phyloP scores from a whole-genome alignment of 2,329 filamentous ascomycete species.

The Orbilia oligospora region DNA sequence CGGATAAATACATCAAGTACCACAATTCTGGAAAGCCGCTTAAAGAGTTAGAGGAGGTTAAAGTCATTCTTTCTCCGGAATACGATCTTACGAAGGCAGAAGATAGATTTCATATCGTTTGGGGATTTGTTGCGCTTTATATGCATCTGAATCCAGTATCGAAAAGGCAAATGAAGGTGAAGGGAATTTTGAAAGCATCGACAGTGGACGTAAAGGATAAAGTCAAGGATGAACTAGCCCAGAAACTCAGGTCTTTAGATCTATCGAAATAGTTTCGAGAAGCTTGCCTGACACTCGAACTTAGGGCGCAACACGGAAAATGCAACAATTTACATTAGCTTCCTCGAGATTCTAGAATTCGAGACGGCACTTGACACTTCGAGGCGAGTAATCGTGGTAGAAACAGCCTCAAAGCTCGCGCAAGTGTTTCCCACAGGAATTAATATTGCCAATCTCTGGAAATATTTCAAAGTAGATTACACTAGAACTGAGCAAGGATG shows the following conservation, averaged over 20 bases:
- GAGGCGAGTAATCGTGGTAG: no score
- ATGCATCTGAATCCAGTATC: conserved; percentile 50
- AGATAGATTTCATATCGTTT: conserved; percentile 49
- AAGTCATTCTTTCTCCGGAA: conserved; percentile 47
- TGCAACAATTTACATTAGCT: neutral
- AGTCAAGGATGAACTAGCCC: conserved; percentile 13
- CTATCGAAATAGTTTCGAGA: neutral
- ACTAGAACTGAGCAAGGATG: no score
- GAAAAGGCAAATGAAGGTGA: conserved; percentile 20
- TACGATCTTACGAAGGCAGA: conserved; percentile 48
- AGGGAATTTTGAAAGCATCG: neutral
- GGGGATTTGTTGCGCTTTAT: conserved; percentile 49
- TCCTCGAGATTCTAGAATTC: neutral
- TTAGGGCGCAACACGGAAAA: neutral
- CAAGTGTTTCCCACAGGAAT: no score
- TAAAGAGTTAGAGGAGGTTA: conserved; percentile 46
- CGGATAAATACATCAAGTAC: conserved; percentile 52
- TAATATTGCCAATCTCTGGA: no score
- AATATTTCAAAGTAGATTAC: no score
- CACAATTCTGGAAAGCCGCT: conserved; percentile 48
- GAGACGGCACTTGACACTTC: no score
- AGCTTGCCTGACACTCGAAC: no score
- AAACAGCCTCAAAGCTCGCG: no score
- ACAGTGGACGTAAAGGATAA: neutral
- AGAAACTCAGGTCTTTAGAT: conserved; percentile 22